Conservation (phyloP, 495 filamentous ascomycete species). For the Achaetomiella virescens region DNA sequence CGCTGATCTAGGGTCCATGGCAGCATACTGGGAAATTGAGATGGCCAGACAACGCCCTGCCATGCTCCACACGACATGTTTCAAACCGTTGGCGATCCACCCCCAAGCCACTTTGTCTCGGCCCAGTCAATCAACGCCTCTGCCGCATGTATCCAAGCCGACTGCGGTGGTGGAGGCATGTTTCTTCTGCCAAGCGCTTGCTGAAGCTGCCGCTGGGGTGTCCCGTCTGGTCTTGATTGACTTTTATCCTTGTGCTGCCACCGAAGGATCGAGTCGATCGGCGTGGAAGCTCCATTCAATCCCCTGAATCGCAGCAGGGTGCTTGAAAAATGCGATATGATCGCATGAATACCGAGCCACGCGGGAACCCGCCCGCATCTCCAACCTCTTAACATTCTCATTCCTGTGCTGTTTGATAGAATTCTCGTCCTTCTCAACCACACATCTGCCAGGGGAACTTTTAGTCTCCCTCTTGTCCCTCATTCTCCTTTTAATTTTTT, state of each 20-base stretch:
- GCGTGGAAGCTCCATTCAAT: not conserved
- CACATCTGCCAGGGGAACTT: not conserved
- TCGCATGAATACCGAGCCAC: not conserved
- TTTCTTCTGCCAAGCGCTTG: not conserved
- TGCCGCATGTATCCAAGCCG: not conserved
- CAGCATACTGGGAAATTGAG: slow-evolving; percentile 11
- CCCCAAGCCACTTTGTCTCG: not conserved
- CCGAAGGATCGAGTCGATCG: not conserved
- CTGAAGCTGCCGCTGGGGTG: not conserved
- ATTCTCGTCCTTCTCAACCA: not conserved
- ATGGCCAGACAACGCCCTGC: slow-evolving; percentile 8
- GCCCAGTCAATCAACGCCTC: not conserved
- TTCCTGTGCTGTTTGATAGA: too few relatives aligned
- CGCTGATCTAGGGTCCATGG: not conserved
- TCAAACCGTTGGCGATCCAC: slow-evolving; percentile 10
- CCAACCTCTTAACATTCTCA: too few relatives aligned
- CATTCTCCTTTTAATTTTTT: not conserved
- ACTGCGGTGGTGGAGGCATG: not conserved
- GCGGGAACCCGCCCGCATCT: not conserved
- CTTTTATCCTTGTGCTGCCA: not conserved
- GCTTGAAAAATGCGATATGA: not conserved
- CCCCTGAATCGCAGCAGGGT: not conserved
- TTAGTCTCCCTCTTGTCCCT: not conserved
- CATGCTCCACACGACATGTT: slow-evolving; percentile 2
- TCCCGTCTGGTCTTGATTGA: slow-evolving; percentile 1